These are phyloP conservation scores for Boletus smithii DNA, from an alignment of 1,284 basidiomycete species.

Conservation along the genomic window DNA sequence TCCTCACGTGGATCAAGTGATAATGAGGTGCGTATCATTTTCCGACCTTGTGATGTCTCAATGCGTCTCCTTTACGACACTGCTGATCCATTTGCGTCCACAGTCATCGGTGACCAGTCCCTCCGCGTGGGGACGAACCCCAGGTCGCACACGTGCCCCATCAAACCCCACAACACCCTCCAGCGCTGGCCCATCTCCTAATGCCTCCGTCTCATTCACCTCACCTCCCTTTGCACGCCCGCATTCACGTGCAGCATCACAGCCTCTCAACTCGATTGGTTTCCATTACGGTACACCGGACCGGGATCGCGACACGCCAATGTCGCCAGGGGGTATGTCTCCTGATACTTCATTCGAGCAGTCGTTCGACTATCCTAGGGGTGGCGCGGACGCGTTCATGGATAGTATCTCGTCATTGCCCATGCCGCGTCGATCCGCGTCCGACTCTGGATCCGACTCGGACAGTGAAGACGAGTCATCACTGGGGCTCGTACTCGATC, in stretches of 20 bases:
- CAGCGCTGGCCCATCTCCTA: slow-evolving; percentile 28
- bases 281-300: slow-evolving; percentile 32
- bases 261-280: slow-evolving; percentile 40
- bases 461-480: slow-evolving; percentile 54
- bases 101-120: slow-evolving; percentile 38
- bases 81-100: slow-evolving; percentile 6
- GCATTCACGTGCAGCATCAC: slow-evolving; percentile 57
- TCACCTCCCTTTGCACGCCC: slow-evolving; percentile 49
- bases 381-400: slow-evolving; percentile 25
- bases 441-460: slow-evolving; percentile 40
- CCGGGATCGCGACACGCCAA: slow-evolving; percentile 31
- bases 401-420: slow-evolving; percentile 39
- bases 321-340: slow-evolving; percentile 36
- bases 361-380: slow-evolving; percentile 34
- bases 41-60: neutral
- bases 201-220: slow-evolving; percentile 30
- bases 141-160: slow-evolving; percentile 52
- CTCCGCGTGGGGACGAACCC: slow-evolving; percentile 40
- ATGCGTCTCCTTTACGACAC: slow-evolving; percentile 7
- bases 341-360: slow-evolving; percentile 40
- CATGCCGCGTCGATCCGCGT: slow-evolving; percentile 35
- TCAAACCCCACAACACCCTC: slow-evolving; percentile 64
- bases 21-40: slow-evolving; percentile 53
- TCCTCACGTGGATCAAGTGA: slow-evolving; percentile 51
- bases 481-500: slow-evolving; percentile 56